Base-by-base conservation (phyloP, 176 grass and related monocot species). In the sorghum (Sorghum bicolor) region DNA sequence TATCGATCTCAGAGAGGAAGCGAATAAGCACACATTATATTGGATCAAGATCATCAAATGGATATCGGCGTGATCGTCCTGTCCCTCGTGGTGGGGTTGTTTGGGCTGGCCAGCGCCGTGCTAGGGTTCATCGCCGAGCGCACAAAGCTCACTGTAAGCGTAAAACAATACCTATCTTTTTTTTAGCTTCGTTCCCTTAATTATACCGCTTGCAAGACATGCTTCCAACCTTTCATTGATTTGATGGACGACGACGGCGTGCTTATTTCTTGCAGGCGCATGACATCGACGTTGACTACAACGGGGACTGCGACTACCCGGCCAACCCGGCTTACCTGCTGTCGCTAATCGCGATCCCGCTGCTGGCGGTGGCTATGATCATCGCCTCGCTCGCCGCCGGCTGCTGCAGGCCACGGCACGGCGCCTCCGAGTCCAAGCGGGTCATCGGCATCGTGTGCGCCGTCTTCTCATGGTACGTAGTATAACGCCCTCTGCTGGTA, bases 81-180 rank as follows among this genome's bases (percentile, higher is more conserved):
- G 22, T 7, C 41, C 32, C 19, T 39, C 19, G 32, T 83, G 52
- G 80, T 78, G 14, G 80, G 40, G 22, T 25, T 79, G 24, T 24
- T 83, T 0, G 80, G 74, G 55, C 3, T 79, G 17, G 26, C 19
- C 1, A 88, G 86, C 33, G 74, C 74, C 66, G 74, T 83, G 38
- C 74, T 88, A 16, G 86, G 80, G 8, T 78, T 88, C 86, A 70
- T 76, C 0, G 86, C 86, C 30, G 86, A 70, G 73, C 3, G 0
- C 25, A 55, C 13, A 33, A 88, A 34, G 32, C 80, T 88, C 32
- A 83, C 34, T 0, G 80, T 84, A 84, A 88, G 48, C 48, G 20
- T 15, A 50, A 50, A 50, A 5, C 15, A 52, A 16, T 5, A 20
- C 5, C 45, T 17, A 6, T 17, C 4, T 3, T 55, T n/a, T n/a